These are phyloP conservation scores for Aeschynomene evenia DNA, from an alignment of 306 rosid species.

Conservation along the genomic window DNA sequence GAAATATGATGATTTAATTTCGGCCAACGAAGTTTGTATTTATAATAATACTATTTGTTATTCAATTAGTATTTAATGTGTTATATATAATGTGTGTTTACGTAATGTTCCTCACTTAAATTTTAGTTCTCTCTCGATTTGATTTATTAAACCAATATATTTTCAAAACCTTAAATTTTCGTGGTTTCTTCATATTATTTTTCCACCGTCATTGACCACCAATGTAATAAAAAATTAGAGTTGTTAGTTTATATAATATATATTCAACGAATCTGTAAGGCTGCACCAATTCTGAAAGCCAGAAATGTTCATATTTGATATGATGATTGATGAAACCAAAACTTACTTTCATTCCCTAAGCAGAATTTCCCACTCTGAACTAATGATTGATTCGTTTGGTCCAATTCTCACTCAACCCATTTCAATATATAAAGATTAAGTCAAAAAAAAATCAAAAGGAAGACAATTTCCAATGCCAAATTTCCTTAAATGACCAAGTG, in stretches of 20 bases:
- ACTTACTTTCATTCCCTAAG: slow-evolving; percentile 26
- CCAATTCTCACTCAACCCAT: slow-evolving; percentile 24
- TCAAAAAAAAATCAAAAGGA: slow-evolving; percentile 22
- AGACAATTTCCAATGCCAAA: slow-evolving; percentile 27
- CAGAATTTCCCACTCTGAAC: not conserved
- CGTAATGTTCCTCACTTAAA: too few relatives aligned
- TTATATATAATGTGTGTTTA: too few relatives aligned
- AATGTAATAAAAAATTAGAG: not conserved
- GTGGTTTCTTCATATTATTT: too few relatives aligned
- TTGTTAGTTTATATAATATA: not conserved
- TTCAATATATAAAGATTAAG: too few relatives aligned
- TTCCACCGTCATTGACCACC: too few relatives aligned
- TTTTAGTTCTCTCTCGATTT: too few relatives aligned
- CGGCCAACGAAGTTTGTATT: too few relatives aligned
- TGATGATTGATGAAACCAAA: not conserved
- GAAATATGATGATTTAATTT: too few relatives aligned
- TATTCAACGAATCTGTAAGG: not conserved
- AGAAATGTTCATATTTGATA: not conserved
- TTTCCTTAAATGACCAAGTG: slow-evolving; percentile 1
- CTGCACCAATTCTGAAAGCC: slow-evolving; percentile 8
- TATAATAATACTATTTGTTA: too few relatives aligned
- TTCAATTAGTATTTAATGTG: too few relatives aligned
- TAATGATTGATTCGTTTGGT: slow-evolving; percentile 32
- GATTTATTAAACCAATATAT: too few relatives aligned
- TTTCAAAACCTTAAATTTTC: too few relatives aligned